Evolutionary conservation across 2,329 filamentous ascomycete genomes (phyloP).

Genomic region (Trichoderma citrinoviride): DNA sequence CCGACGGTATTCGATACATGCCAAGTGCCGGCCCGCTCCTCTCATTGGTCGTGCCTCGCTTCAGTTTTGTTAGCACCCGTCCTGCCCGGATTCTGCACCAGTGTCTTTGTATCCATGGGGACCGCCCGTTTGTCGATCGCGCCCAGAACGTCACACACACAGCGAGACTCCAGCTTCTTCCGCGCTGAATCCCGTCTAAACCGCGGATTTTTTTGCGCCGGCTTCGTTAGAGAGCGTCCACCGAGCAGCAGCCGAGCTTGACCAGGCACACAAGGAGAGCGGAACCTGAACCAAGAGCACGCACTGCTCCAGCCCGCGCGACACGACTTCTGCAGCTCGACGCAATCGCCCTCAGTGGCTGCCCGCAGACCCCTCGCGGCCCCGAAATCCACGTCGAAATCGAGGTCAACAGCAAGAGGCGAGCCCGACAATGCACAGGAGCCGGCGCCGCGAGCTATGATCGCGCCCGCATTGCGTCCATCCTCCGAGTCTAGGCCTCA

Average conservation of each 20-base stretch:
- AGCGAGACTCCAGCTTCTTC: background rate
- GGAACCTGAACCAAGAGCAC: too few relatives aligned
- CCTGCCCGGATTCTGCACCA: background rate
- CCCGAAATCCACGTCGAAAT: background rate
- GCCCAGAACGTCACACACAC: constrained; percentile 14
- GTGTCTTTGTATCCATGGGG: background rate
- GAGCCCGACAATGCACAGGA: constrained; percentile 14
- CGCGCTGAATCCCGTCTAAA: background rate
- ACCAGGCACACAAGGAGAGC: background rate
- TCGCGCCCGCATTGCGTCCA: constrained; percentile 13
- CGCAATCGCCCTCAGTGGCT: background rate
- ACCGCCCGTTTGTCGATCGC: constrained; percentile 13
- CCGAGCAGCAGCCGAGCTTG: background rate
- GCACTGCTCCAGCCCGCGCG: background rate
- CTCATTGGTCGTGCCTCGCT: background rate
- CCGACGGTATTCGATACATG: background rate
- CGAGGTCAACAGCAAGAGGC: too few relatives aligned
- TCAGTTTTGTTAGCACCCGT: background rate
- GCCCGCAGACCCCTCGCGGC: constrained; percentile 2
- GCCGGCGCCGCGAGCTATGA: constrained; percentile 19
- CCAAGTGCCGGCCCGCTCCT: background rate
- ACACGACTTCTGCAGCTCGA: background rate
- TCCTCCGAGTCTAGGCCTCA: constrained; percentile 4
- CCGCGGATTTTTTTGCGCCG: background rate
- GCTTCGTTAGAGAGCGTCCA: background rate